Evolutionary conservation across 2,329 filamentous ascomycete species (phyloP).

Genomic region (Celoporthe dispersa): DNA sequence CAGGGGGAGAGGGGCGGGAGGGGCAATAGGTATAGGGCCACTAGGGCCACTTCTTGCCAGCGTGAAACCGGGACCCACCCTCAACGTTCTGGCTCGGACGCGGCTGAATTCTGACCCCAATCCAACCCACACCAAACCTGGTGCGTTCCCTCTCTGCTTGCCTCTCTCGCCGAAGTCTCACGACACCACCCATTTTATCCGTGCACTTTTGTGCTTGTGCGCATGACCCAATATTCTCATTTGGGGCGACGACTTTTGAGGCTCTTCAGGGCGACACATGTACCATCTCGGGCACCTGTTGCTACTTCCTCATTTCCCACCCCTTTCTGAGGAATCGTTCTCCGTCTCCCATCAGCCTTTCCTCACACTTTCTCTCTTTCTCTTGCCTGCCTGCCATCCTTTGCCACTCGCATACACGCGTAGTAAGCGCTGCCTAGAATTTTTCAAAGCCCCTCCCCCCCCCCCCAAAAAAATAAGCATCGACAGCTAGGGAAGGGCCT

Average conservation of each 20-base stretch:
- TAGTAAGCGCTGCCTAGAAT: neutral
- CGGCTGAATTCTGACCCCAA: neutral
- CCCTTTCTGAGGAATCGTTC: neutral
- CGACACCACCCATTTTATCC: neutral
- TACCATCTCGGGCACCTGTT: neutral
- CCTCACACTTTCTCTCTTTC: neutral
- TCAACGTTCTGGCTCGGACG: conserved; percentile 8
- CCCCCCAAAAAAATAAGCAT: neutral
- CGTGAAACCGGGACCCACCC: neutral
- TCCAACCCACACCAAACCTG: neutral
- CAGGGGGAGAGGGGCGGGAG: too few species aligned
- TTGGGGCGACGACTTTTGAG: neutral
- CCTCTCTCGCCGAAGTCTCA: conserved; percentile 5
- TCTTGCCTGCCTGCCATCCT: neutral
- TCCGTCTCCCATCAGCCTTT: neutral
- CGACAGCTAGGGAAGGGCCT: neutral
- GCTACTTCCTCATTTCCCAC: neutral
- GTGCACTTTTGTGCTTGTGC: conserved; percentile 2
- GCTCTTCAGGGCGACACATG: neutral
- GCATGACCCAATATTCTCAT: neutral
- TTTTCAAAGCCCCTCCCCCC: neutral
- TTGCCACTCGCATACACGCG: conserved; percentile 3
- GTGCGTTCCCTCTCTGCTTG: neutral
- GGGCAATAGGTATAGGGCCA: neutral
- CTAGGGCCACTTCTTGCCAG: neutral